phyloP scores from a whole-genome alignment of 768 basidiomycete species.

The Mycena alexandri region DNA sequence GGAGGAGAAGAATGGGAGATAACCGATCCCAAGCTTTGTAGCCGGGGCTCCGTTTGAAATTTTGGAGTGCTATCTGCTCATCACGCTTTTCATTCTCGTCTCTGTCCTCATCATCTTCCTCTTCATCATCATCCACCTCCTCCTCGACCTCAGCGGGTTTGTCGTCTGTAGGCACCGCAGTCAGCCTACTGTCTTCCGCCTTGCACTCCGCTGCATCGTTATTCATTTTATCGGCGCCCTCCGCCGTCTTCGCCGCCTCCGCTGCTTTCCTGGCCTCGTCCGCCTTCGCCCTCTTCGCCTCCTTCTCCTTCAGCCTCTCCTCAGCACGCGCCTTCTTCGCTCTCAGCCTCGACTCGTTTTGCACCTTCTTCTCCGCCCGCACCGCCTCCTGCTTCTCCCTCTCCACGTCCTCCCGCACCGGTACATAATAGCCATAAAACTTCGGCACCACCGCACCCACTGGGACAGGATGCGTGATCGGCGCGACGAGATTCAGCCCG shows the following conservation, averaged over 20 bases:
- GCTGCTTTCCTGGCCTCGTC: background rate
- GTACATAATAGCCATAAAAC: slow-evolving; percentile 34
- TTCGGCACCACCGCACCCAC: slow-evolving; percentile 29
- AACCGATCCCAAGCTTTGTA: slow-evolving; percentile 15
- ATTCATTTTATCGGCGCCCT: background rate
- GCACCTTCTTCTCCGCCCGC: slow-evolving; percentile 2
- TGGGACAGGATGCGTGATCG: slow-evolving; percentile 30
- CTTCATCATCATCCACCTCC: background rate
- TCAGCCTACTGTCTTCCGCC: background rate
- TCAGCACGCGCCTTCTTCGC: background rate
- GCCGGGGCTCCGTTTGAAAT: background rate
- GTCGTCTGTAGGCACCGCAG: background rate
- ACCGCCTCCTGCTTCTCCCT: slow-evolving; percentile 20
- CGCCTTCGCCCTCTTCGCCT: background rate
- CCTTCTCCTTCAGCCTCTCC: background rate
- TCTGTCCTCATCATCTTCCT: background rate
- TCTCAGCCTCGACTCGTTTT: background rate
- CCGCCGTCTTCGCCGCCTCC: slow-evolving; percentile 12
- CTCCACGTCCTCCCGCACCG: slow-evolving; percentile 32
- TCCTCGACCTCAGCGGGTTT: background rate
- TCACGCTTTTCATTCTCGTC: background rate
- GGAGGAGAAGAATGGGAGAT: slow-evolving; percentile 32
- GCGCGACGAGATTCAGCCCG: slow-evolving; percentile 30
- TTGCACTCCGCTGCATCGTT: background rate
- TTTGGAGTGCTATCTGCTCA: background rate